Percentiles rank a stretch among this genome's conserved stretches.
phyloP scores from a whole-genome alignment of 495 filamentous ascomycete genomes.

The Thozetella sp. region DNA sequence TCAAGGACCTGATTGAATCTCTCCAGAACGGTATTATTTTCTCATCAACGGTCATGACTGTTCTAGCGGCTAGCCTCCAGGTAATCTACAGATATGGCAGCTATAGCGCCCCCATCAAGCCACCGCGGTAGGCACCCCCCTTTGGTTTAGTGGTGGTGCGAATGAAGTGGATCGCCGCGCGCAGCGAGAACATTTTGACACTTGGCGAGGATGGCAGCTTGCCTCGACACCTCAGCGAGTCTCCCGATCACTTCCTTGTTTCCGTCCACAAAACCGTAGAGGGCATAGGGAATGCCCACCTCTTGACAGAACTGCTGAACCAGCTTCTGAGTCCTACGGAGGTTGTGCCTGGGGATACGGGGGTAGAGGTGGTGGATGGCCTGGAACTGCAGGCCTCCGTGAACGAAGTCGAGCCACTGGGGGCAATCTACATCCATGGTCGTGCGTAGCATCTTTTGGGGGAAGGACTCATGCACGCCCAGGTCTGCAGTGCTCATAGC shows the following conservation, averaged over 20 bases:
- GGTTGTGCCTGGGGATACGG: conserved; percentile 92
- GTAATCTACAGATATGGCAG: too few species aligned
- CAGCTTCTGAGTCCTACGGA: conserved; percentile 78
- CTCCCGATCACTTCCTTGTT: conserved; percentile 86
- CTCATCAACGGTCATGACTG: too few species aligned
- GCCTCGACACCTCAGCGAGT: conserved; percentile 83
- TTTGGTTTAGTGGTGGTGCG: conserved; percentile 14
- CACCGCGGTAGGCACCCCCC: too few species aligned
- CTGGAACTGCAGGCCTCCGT: conserved; percentile 96
- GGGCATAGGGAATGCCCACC: conserved; percentile 88
- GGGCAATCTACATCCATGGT: conserved; percentile 99
- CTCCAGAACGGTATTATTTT: too few species aligned
- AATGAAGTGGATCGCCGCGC: conserved; percentile 34
- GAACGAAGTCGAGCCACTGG: conserved; percentile 93
- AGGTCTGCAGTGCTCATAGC: conserved; percentile 95
- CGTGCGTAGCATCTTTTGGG: conserved; percentile 95
- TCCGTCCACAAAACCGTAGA: conserved; percentile 92
- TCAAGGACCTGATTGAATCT: too few species aligned
- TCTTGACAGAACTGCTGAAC: conserved; percentile 90
- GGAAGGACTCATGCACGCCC: conserved; percentile 85
- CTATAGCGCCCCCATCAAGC: too few species aligned
- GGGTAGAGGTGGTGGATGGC: conserved; percentile 95
- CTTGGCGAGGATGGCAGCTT: conserved; percentile 83
- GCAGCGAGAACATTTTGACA: conserved; percentile 67
- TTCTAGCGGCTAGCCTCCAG: too few species aligned